Conservation (phyloP, 2,329 filamentous ascomycete species). For the Diaporthe sp. region DNA sequence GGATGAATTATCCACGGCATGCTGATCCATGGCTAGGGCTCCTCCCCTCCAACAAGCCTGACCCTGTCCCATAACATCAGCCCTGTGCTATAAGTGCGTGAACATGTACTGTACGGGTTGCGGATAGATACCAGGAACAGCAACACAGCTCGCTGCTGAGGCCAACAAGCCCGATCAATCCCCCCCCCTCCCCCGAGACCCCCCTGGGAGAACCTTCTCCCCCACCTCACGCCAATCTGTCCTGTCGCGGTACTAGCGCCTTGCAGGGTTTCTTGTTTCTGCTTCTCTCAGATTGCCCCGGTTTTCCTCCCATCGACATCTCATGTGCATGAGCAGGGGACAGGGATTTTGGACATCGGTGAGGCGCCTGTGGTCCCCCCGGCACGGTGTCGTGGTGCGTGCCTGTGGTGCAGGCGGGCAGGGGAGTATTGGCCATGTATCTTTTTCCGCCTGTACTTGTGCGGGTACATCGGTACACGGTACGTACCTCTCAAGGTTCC, state of each 20-base stretch:
- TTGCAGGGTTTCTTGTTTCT: slow-evolving; percentile 39
- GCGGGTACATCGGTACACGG: neutral
- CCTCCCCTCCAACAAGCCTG: slow-evolving; percentile 11
- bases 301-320: slow-evolving; percentile 42
- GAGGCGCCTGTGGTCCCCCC: slow-evolving; percentile 37
- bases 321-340: slow-evolving; percentile 38
- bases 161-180: slow-evolving; percentile 1
- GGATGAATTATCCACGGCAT: neutral
- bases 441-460: slow-evolving; percentile 7
- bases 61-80: slow-evolving; percentile 16
- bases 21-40: neutral
- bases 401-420: slow-evolving; percentile 12
- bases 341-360: slow-evolving; percentile 36
- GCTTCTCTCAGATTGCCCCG: slow-evolving; percentile 42
- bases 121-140: slow-evolving; percentile 29
- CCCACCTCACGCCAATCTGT: slow-evolving; percentile 42
- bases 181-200: neutral
- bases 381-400: slow-evolving; percentile 18
- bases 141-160: slow-evolving; percentile 14
- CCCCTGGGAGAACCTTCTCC: neutral
- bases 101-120: slow-evolving; percentile 20
- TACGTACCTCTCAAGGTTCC: slow-evolving; percentile 16
- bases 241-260: slow-evolving; percentile 39
- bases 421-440: slow-evolving; percentile 24
- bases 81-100: slow-evolving; percentile 28